These are phyloP conservation scores for Parastagonospora nodorum DNA, from an alignment of 2,329 filamentous ascomycete genomes.

Conservation along the genomic window DNA sequence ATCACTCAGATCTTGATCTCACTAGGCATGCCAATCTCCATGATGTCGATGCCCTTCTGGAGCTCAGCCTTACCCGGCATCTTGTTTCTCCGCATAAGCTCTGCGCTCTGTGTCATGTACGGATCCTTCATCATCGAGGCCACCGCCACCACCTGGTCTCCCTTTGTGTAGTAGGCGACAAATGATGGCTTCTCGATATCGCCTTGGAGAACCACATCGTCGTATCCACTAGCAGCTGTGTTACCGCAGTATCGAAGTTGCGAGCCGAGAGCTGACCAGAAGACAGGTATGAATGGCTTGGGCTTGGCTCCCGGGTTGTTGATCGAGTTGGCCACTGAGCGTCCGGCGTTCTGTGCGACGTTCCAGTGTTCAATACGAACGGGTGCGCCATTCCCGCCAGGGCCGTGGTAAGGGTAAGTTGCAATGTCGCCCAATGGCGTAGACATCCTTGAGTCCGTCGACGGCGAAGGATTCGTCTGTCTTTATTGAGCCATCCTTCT, in stretches of 20 bases:
- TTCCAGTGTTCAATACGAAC: constrained; percentile 98
- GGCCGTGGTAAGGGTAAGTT: constrained; percentile 90
- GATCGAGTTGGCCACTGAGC: constrained; percentile 78
- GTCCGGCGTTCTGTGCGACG: constrained; percentile 91
- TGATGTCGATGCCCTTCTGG: constrained; percentile 60
- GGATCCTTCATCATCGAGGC: constrained; percentile 92
- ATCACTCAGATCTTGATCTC: constrained; percentile 50
- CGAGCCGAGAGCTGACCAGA: constrained; percentile 91
- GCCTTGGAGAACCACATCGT: constrained; percentile 82
- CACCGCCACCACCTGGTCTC: constrained; percentile 85
- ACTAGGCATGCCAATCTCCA: constrained; percentile 51
- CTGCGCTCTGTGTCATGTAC: constrained; percentile 69
- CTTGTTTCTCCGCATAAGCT: constrained; percentile 80
- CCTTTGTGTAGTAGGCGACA: constrained; percentile 85
- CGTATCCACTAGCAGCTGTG: constrained; percentile 74
- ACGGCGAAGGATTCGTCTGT: constrained; percentile 83
- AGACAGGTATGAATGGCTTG: constrained; percentile 85
- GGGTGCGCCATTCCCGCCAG: constrained; percentile 73
- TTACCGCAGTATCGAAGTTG: constrained; percentile 95
- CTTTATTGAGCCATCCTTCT: constrained; percentile 82
- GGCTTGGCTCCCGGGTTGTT: constrained; percentile 65
- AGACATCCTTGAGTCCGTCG: constrained; percentile 78
- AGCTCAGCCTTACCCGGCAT: constrained; percentile 86
- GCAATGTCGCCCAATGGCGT: constrained; percentile 95
- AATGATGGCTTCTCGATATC: constrained; percentile 75